These are phyloP conservation scores for Cladobotryum protrusum DNA, from an alignment of 2,329 filamentous ascomycete species.

Conservation along the genomic window DNA sequence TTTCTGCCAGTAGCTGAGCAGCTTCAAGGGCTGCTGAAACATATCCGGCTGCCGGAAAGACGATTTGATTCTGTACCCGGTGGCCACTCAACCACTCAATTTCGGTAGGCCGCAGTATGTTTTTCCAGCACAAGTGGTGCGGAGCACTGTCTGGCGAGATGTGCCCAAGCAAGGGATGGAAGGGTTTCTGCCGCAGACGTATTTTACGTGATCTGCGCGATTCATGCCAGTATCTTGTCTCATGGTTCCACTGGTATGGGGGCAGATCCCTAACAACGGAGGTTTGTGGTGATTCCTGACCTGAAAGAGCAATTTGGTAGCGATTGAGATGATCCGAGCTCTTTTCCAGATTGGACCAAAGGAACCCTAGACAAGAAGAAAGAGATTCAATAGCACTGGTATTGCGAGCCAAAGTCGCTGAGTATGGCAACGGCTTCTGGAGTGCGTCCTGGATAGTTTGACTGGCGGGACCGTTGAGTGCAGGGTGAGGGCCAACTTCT, in stretches of 20 bases:
- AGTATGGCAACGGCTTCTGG: too few species aligned
- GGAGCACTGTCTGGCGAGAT: neutral
- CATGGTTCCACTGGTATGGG: conserved; percentile 3
- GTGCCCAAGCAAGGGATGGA: neutral
- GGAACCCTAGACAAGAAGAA: too few species aligned
- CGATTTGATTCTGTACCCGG: conserved; percentile 35
- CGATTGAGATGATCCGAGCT: too few species aligned
- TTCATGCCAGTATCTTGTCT: neutral
- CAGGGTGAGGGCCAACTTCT: neutral
- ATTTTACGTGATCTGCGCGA: neutral
- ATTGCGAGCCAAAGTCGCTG: too few species aligned
- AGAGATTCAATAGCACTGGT: too few species aligned
- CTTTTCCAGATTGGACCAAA: too few species aligned
- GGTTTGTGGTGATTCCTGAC: too few species aligned
- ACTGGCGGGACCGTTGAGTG: neutral
- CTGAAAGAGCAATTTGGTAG: too few species aligned
- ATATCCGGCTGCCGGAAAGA: conserved; percentile 33
- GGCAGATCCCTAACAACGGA: neutral
- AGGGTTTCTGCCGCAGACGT: neutral
- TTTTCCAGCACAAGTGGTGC: conserved; percentile 12
- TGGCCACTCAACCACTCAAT: conserved; percentile 36
- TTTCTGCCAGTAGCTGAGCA: neutral
- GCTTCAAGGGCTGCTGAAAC: conserved; percentile 28
- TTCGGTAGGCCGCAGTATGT: conserved; percentile 13
- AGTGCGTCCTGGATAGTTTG: neutral